phyloP scores from a whole-genome alignment of 257 asterid genomes.

The Scutellaria barbata region DNA sequence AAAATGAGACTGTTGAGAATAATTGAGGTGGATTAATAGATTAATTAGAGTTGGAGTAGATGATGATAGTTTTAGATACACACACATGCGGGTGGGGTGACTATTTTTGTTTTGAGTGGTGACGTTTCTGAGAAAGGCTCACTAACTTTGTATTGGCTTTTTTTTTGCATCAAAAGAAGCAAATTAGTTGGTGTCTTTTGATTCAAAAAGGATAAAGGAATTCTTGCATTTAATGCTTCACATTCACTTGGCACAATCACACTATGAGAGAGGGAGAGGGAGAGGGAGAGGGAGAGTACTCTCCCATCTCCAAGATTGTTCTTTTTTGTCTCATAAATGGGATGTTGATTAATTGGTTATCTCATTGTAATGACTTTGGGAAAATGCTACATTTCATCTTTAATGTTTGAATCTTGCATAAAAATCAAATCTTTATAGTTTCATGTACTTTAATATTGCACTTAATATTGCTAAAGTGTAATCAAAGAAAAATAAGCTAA shows the following conservation, averaged over 20 bases:
- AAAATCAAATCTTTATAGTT: too few relatives aligned
- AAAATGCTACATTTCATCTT: not conserved
- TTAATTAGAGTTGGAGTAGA: slow-evolving; percentile 16
- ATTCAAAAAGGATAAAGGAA: not conserved
- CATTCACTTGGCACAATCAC: slow-evolving; percentile 31
- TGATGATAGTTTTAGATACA: not conserved
- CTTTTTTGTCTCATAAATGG: not conserved
- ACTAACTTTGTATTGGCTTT: slow-evolving; percentile 60
- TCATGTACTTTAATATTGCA: not conserved
- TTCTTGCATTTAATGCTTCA: slow-evolving; percentile 38
- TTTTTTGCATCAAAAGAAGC: slow-evolving; percentile 66
- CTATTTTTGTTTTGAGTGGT: slow-evolving; percentile 43
- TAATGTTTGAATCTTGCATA: not conserved
- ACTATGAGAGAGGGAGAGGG: not conserved
- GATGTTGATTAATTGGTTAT: not conserved
- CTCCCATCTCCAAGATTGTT: not conserved
- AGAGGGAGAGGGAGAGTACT: not conserved
- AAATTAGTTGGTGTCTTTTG: slow-evolving; percentile 52
- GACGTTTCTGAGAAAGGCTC: slow-evolving; percentile 41
- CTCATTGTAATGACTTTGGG: not conserved
- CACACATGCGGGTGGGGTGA: slow-evolving; percentile 43
- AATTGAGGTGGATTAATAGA: not conserved
- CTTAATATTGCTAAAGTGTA: not conserved
- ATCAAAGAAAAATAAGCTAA: slow-evolving; percentile 6
- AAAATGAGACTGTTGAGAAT: not conserved